phyloP scores from a whole-genome alignment of 1,139 yeast species.

The Lipomyces yarrowii region DNA sequence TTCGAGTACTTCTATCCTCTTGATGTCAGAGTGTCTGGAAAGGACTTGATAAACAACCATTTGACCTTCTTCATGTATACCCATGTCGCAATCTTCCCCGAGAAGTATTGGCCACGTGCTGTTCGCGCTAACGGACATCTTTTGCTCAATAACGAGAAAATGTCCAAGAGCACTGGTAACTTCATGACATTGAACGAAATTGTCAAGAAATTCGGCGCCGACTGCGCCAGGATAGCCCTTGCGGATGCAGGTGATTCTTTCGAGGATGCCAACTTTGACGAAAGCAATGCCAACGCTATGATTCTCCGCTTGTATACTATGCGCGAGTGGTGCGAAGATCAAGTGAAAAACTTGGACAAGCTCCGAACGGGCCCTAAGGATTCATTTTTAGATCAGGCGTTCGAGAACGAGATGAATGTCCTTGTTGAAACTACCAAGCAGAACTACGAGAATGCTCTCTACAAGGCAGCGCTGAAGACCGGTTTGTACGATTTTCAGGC shows the following conservation, averaged over 20 bases:
- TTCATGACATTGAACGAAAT: slow-evolving; percentile 88
- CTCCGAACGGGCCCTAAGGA: slow-evolving; percentile 70
- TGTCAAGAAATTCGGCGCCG: slow-evolving; percentile 91
- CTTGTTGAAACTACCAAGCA: slow-evolving; percentile 73
- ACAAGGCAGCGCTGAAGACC: slow-evolving; percentile 83
- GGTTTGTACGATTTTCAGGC: slow-evolving; percentile 95
- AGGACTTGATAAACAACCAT: slow-evolving; percentile 96
- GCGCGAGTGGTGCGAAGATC: slow-evolving; percentile 84
- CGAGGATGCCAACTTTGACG: slow-evolving; percentile 98
- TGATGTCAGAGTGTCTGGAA: slow-evolving; percentile 90
- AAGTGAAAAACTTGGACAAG: slow-evolving; percentile 48
- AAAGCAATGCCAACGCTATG: slow-evolving; percentile 95
- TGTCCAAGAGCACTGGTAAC: slow-evolving; percentile 98
- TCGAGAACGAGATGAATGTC: slow-evolving; percentile 90
- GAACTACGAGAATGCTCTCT: slow-evolving; percentile 71
- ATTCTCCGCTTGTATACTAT: slow-evolving; percentile 88
- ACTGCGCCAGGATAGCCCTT: slow-evolving; percentile 93
- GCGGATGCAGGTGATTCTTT: slow-evolving; percentile 98
- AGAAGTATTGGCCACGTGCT: slow-evolving; percentile 90
- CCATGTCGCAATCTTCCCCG: slow-evolving; percentile 91
- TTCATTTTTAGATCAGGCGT: slow-evolving; percentile 81
- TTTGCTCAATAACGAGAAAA: slow-evolving; percentile 91
- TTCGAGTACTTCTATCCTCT: slow-evolving; percentile 95
- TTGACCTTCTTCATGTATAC: slow-evolving; percentile 92
- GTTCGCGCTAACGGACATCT: slow-evolving; percentile 95